phyloP scores from a whole-genome alignment of 768 basidiomycete species.

The Macrolepiota albuminosa region DNA sequence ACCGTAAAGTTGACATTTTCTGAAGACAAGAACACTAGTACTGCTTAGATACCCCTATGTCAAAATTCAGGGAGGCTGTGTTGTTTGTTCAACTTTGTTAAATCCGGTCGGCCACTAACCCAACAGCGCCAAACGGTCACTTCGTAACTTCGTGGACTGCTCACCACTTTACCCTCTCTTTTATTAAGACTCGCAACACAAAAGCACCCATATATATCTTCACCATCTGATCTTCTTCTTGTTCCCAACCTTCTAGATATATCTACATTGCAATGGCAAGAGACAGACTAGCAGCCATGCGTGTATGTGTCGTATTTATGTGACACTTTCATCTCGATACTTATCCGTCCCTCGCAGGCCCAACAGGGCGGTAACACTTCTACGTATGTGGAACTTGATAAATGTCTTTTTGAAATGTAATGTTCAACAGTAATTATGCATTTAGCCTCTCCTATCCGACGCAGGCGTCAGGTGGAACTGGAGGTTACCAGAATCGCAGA shows the following conservation, averaged over 20 bases:
- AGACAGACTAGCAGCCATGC: constrained; percentile 87
- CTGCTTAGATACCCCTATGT: not conserved
- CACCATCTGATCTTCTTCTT: constrained; percentile 14
- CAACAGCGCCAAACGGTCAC: constrained; percentile 12
- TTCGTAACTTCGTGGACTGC: constrained; percentile 11
- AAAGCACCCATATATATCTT: constrained; percentile 9
- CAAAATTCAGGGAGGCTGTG: not conserved
- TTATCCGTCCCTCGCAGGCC: constrained; percentile 37
- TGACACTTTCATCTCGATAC: constrained; percentile 3
- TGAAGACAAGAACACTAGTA: not conserved
- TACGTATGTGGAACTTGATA: constrained; percentile 33
- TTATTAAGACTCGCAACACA: constrained; percentile 6
- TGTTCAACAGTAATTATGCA: constrained; percentile 10
- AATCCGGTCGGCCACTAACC: constrained; percentile 10
- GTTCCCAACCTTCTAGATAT: constrained; percentile 16
- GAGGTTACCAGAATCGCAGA: constrained; percentile 41
- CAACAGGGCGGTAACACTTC: constrained; percentile 55
- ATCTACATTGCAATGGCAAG: constrained; percentile 58
- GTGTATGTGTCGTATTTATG: constrained; percentile 42
- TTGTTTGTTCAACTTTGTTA: constrained; percentile 17
- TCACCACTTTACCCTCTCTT: constrained; percentile 12
- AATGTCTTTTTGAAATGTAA: constrained; percentile 1
- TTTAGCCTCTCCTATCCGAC: constrained; percentile 61
- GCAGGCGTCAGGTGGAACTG: constrained; percentile 52
- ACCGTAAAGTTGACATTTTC: not conserved